Conservation (phyloP, 129 eudicot genomes). For the Lactuca saligna region DNA sequence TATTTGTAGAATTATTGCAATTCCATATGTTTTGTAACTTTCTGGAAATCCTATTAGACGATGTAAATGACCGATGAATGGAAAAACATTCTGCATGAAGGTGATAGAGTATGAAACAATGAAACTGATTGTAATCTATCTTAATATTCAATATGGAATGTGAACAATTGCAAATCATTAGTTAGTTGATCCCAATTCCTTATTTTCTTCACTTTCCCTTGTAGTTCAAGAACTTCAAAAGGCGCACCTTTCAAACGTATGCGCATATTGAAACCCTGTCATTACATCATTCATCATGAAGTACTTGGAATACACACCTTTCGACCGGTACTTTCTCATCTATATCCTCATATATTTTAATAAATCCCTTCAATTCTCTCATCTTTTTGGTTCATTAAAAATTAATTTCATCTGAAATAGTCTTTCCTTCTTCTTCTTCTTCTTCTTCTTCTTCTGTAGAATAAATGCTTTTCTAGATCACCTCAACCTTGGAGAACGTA, state of each 20-base stretch:
- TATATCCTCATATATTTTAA: not conserved
- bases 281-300: conserved; percentile 48
- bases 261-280: conserved; percentile 9
- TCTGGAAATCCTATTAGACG: not conserved
- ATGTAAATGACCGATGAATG: not conserved
- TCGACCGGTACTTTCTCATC: conserved; percentile 52
- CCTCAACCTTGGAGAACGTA: conserved; percentile 88
- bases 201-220: not conserved
- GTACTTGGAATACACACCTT: conserved; percentile 87
- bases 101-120: too few species aligned
- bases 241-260: conserved; percentile 10
- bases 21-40: not conserved
- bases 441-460: conserved; percentile 42
- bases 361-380: not conserved
- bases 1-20: not conserved
- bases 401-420: not conserved
- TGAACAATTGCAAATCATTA: not conserved
- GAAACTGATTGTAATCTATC: too few species aligned
- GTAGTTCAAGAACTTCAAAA: not conserved
- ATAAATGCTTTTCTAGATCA: conserved; percentile 73
- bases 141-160: too few species aligned
- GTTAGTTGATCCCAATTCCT: not conserved
- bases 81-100: conserved; percentile 5
- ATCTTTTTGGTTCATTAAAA: not conserved
- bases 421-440: conserved; percentile 19